These are phyloP conservation scores for Bathelium albidoporum DNA, from an alignment of 495 filamentous ascomycete genomes.

Conservation along the genomic window DNA sequence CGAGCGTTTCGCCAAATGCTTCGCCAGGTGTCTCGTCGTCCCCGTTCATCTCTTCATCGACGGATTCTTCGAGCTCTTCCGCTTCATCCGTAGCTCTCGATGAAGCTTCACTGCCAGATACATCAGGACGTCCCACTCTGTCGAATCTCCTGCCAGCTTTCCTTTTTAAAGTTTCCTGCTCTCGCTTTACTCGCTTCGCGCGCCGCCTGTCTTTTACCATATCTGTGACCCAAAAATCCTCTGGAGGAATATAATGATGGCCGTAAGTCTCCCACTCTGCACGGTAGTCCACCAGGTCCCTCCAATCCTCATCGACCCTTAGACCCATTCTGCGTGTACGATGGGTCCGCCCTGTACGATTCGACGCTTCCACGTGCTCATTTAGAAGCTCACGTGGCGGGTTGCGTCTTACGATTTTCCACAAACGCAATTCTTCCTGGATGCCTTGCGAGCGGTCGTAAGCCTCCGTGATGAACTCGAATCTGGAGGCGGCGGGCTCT, in stretches of 20 bases:
- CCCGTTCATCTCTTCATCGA: background rate
- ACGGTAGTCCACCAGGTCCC: background rate
- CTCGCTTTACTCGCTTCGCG: background rate
- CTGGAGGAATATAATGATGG: background rate
- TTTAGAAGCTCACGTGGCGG: background rate
- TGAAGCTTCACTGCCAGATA: background rate
- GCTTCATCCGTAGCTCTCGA: background rate
- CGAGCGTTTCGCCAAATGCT: no score
- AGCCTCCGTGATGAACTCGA: background rate
- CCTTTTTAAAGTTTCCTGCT: background rate
- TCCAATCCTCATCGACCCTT: background rate
- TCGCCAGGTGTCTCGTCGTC: background rate
- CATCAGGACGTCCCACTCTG: background rate
- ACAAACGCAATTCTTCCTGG: background rate
- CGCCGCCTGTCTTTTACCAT: background rate
- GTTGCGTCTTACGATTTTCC: background rate
- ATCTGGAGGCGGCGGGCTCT: background rate
- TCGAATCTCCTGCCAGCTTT: background rate
- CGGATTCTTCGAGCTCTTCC: background rate
- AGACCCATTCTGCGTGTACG: background rate
- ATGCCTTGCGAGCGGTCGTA: background rate
- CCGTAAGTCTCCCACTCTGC: slow-evolving; percentile 2
- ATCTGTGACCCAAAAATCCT: background rate
- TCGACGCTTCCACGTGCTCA: background rate
- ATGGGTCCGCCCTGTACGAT: background rate